These are phyloP conservation scores for Erodium chrysanthum DNA, from an alignment of 441 rosid genomes.

Conservation along the genomic window DNA sequence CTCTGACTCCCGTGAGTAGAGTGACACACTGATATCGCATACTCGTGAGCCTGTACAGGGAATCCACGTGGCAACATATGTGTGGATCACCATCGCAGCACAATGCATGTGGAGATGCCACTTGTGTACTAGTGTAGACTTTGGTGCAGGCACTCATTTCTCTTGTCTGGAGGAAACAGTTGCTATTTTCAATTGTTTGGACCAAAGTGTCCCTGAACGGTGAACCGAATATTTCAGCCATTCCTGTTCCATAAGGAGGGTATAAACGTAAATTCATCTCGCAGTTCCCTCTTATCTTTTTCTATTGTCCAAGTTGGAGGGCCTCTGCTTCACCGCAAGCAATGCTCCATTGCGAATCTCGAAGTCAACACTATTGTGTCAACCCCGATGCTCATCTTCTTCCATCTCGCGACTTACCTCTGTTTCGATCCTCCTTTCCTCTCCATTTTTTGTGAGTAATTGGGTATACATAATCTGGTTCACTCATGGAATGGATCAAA, in stretches of 20 bases:
- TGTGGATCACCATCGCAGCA: neutral
- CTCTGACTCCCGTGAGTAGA: neutral
- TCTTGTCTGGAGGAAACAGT: neutral
- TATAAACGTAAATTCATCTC: neutral
- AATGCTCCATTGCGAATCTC: neutral
- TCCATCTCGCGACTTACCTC: neutral
- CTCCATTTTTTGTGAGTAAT: slow-evolving; percentile 11
- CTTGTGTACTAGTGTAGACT: neutral
- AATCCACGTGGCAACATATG: neutral
- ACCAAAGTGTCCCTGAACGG: neutral
- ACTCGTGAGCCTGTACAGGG: neutral
- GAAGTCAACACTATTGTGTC: neutral
- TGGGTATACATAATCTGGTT: neutral
- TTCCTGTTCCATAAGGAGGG: neutral
- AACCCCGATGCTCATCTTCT: too few species aligned
- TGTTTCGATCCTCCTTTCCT: neutral
- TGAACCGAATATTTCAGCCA: neutral
- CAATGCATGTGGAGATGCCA: neutral
- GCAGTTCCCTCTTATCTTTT: neutral
- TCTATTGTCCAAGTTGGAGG: neutral
- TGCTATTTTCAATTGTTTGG: neutral
- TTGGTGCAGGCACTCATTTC: neutral
- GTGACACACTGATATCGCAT: neutral
- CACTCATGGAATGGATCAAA: slow-evolving; percentile 38
- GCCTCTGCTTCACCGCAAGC: neutral